Evolutionary conservation across 768 basidiomycete genomes (phyloP).

Genomic region (Trametes coccinea): DNA sequence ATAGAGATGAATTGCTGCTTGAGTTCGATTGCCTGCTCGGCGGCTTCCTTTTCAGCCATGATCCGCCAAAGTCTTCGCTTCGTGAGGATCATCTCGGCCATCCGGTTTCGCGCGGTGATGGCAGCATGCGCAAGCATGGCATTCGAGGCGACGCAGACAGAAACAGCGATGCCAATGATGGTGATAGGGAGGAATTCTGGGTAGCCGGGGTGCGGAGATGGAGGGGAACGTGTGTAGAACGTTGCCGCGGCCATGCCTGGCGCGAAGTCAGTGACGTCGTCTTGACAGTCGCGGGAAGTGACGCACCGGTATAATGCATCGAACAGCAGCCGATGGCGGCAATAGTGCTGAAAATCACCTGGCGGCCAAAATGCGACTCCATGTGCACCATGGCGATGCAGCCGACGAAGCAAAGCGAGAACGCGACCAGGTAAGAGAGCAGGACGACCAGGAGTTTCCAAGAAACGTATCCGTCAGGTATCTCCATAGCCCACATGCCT

Average conservation of each 20-base stretch:
- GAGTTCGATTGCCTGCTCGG: constrained; percentile 33
- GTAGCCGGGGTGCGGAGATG: constrained; percentile 25
- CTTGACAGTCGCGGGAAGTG: too few relatives aligned
- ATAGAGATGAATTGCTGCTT: constrained; percentile 35
- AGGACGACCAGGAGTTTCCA: constrained; percentile 28
- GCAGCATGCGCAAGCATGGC: constrained; percentile 30
- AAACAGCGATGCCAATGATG: constrained; percentile 26
- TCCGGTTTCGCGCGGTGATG: constrained; percentile 29
- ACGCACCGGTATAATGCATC: constrained; percentile 35
- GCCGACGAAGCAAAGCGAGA: constrained; percentile 29
- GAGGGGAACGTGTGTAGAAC: constrained; percentile 29
- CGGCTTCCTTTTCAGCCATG: constrained; percentile 35
- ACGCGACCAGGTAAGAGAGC: constrained; percentile 31
- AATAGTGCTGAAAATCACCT: constrained; percentile 32
- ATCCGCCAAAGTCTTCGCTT: constrained; percentile 31
- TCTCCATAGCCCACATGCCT: constrained; percentile 35
- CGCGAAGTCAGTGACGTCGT: neutral
- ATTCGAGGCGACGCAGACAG: constrained; percentile 31
- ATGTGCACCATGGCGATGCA: constrained; percentile 32
- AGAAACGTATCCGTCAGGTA: constrained; percentile 27
- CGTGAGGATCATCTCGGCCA: constrained; percentile 33
- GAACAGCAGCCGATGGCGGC: constrained; percentile 28
- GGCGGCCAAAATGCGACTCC: constrained; percentile 31
- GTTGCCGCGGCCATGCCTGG: constrained; percentile 32
- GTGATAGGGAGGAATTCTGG: constrained; percentile 29